Conservation (phyloP, 2,329 filamentous ascomycete genomes). For the Aspergillus flavus region DNA sequence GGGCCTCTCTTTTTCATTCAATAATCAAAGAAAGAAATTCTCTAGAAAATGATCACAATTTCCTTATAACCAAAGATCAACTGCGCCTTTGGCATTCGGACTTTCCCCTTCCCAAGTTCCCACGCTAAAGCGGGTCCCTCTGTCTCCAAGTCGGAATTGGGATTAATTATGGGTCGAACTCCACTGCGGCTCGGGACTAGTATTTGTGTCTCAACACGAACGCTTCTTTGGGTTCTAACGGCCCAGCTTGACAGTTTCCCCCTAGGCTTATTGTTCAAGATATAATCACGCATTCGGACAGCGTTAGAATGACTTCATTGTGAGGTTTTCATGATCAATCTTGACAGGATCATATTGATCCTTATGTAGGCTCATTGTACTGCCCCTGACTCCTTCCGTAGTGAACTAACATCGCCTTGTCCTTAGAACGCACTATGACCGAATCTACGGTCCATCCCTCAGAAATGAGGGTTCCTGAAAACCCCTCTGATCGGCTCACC, state of each 20-base stretch:
- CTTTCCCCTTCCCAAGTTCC: slow-evolving; percentile 11
- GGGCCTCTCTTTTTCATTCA: too few species aligned
- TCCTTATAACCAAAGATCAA: background rate
- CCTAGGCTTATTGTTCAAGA: background rate
- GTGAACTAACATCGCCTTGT: slow-evolving; percentile 6
- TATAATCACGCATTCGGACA: background rate
- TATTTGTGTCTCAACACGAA: slow-evolving; percentile 12
- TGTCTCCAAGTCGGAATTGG: slow-evolving; percentile 18
- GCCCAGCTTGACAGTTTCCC: slow-evolving; percentile 6
- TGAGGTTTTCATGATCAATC: slow-evolving; percentile 8
- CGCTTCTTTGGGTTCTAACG: slow-evolving; percentile 28
- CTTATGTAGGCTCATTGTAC: background rate
- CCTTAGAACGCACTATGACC: slow-evolving; percentile 26
- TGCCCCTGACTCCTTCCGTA: background rate
- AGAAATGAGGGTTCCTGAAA: slow-evolving; percentile 22
- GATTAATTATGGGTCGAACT: slow-evolving; percentile 27
- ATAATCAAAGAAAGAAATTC: background rate
- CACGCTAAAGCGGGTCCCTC: slow-evolving; percentile 28
- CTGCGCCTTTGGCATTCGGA: slow-evolving; percentile 15
- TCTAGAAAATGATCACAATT: background rate
- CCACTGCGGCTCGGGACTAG: slow-evolving; percentile 32
- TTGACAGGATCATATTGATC: slow-evolving; percentile 17
- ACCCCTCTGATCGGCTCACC: slow-evolving; percentile 19
- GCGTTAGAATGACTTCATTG: slow-evolving; percentile 3
- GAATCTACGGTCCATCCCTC: slow-evolving; percentile 24